Base-by-base conservation (phyloP, 345 rosid genomes). In the Reutealis trisperma region DNA sequence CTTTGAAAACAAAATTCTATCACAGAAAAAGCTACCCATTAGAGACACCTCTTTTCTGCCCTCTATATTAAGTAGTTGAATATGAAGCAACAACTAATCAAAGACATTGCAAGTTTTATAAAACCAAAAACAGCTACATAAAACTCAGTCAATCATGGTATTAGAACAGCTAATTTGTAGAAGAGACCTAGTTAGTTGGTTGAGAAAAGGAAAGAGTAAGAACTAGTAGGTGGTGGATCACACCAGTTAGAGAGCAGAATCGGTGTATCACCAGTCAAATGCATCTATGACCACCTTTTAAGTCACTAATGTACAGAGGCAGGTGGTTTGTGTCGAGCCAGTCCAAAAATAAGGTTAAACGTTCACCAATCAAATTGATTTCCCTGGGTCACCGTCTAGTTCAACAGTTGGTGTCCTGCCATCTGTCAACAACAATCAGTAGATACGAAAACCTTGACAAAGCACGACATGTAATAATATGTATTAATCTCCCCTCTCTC, bases 261-360 rank as follows among this genome's bases (percentile, higher is more conserved):
- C 75, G 72, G 49, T 75, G 44, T 49, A 72, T 74, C 75, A 78
- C 65, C 78, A 66, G 73, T 77, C 76, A 74, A 68, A 77, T 67
- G 80, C 82, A 79, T 78, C 87, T 59, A 67, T 65, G 54, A 18
- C 82, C 83, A 84, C 80, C 86, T 81, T 74, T 13, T 44, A 79
- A 44, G 67, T 24, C 72, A 67, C 44, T 68, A 84, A 82, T 78
- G 70, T 80, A 81, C 85, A 84, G 44, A 79, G 71, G 82, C 83
- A 65, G 77, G 63, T 25, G 61, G 75, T 49, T 72, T 65, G 22
- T 66, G 42, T 69, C 19, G 24, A 58, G 77, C 68, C 76, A 74
- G 51, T 66, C 63, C 72, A 49, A 75, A 52, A 37, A 75, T n/a
- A 57, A 19, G 21, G 79, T 67, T 32, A 74, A 67, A 54, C 27